Base-by-base conservation (phyloP, 1,284 basidiomycete species). In the Papiliotrema fonsecae region DNA sequence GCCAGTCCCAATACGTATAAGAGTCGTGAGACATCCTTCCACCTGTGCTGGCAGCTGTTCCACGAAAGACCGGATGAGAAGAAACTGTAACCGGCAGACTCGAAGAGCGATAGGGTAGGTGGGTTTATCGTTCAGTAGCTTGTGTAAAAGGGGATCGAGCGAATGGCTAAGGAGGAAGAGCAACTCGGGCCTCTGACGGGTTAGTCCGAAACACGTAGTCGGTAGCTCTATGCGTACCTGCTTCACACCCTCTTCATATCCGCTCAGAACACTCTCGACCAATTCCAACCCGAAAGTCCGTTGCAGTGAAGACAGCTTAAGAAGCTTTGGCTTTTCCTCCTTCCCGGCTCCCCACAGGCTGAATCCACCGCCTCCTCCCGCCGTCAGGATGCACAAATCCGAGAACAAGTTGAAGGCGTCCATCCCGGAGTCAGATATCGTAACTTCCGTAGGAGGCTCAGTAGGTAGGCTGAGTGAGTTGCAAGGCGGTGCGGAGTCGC, bases 241-340 rank as follows among this genome's bases (percentile, higher is more conserved):
- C 52, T 86, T 82, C 65, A 97, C 94, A 0, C 93, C 79, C 13
- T 81, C 81, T 57, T 92, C 86, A 65, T 97, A 97, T 58, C 96
- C 97, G 13, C 91, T 94, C 45, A 98, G 76, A 4, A 97, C 89
- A 64, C 92, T 97, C 75, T 98, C 96, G 49, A 98, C 88, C 46
- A 98, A 77, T 73, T 98, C 94, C 24, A 98, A 77, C 0, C 91
- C 89, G 62, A 97, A 97, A 0, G 94, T 97, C 69, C 92, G 86
- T 58, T 89, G 88, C 22, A 98, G 77, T 37, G 80, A 82, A n/a
- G 86, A 82, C 28, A 97, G 80, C 59, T 85, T 84, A 51, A 97
- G 77, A 68, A 97, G 90, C 45, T 81, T 78, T 0, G 92, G 88
- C 47, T 79, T 84, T 67, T 96, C 89, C 62, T 62, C 72, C 42